Evolutionary conservation across 2,329 filamentous ascomycete genomes (phyloP).

Genomic region (Penicillium sp.): DNA sequence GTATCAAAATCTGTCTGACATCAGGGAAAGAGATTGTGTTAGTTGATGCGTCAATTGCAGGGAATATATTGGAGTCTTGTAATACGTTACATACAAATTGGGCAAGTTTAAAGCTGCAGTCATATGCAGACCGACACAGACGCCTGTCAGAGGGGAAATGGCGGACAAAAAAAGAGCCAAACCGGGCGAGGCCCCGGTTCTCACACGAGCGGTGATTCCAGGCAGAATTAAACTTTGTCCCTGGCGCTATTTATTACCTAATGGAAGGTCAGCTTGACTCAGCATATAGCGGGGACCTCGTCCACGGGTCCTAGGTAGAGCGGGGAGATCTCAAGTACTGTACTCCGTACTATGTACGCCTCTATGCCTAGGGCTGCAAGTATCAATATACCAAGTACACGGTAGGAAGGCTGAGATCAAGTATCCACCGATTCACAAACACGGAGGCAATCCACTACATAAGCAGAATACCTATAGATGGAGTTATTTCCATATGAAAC

Average conservation of each 20-base stretch:
- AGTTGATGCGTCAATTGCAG: constrained; percentile 1
- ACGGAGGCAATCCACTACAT: neutral
- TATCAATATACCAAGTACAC: neutral
- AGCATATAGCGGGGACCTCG: neutral
- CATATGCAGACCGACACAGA: constrained; percentile 6
- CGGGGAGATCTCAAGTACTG: neutral
- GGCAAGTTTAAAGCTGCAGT: neutral
- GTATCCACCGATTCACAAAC: neutral
- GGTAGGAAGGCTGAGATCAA: neutral
- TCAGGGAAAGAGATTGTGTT: constrained; percentile 15
- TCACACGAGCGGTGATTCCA: constrained; percentile 11
- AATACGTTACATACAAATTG: neutral
- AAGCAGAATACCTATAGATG: neutral
- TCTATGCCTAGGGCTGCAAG: neutral
- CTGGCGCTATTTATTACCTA: neutral
- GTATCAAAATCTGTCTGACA: constrained; percentile 28
- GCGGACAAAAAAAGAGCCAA: neutral
- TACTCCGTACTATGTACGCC: neutral
- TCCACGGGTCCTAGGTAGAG: neutral
- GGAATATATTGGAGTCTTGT: neutral
- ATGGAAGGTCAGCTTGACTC: neutral
- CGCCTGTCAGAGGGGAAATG: neutral
- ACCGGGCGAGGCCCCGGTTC: constrained; percentile 1
- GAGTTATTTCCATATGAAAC: neutral
- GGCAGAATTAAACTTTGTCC: constrained; percentile 17